Base-by-base conservation (phyloP, 768 basidiomycete genomes). In the Nevesoporus exiguus region DNA sequence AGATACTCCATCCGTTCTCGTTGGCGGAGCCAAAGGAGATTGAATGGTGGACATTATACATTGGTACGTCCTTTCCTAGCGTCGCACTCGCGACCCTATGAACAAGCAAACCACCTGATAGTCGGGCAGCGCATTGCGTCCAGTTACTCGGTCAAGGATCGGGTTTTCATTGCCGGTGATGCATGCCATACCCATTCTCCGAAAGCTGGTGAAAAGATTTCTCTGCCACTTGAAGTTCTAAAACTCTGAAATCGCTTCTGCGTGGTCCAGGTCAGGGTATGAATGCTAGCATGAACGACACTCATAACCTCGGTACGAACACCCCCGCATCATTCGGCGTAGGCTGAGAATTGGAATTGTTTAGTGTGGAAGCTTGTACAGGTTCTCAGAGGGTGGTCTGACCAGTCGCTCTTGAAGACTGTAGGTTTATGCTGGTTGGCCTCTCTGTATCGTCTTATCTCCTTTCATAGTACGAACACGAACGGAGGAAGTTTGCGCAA, bases 61-160 rank as follows among this genome's bases (percentile, higher is more conserved):
- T 77, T 59, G 82, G 85, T 86, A 58, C n/a, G 83, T 48, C 25
- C 17, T 49, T 46, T 57, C 40, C 4, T 14, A 27, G 2, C 36
- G 11, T 34, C 7, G 5, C n/a, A 22, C 15, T 47, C 8, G 15
- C 25, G 14, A 29, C 15, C 34, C 49, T 59, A 47, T 27, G 36
- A 34, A 37, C 8, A 8, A 43, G 10, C 40, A 40, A 25, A 19
- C 22, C 25, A 21, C 3, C 17, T 29, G 21, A 5, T 39, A 86
- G 87, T 90, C 54, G 86, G 86, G 2, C 89, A 90, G 63, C 80
- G 88, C 13, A 82, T 90, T 2, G 86, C 87, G 7, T 78, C 84
- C 7, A 73, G 71, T 7, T 90, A 78, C 67, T 81, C 81, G 22
- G 71, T 78, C 2, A 65, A 80, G 17, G 77, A 86, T 2, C 78